These are phyloP conservation scores for Suhomyces prunicola DNA, from an alignment of 805 yeast species.

Conservation along the genomic window DNA sequence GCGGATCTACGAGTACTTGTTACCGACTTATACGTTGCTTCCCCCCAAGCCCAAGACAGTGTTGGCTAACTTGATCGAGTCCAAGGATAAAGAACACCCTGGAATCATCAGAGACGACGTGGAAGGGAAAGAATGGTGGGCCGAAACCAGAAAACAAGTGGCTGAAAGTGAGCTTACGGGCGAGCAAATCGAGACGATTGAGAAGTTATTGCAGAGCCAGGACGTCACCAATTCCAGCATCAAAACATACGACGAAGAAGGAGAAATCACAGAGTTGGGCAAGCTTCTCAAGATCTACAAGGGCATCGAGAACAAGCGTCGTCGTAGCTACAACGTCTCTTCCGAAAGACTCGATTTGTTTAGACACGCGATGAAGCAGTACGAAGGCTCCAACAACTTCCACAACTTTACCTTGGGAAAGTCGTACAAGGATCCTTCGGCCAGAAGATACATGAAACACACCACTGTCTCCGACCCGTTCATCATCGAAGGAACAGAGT, in stretches of 20 bases:
- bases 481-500: conserved; percentile 89
- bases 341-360: conserved; percentile 58
- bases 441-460: conserved; percentile 76
- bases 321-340: conserved; percentile 69
- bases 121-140: conserved; percentile 81
- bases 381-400: conserved; percentile 88
- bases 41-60: conserved; percentile 83
- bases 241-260: conserved; percentile 32
- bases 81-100: conserved; percentile 52
- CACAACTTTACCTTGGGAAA: conserved; percentile 87
- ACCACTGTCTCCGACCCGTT: conserved; percentile 83
- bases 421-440: conserved; percentile 76
- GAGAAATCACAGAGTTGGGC: conserved; percentile 36
- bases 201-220: conserved; percentile 9
- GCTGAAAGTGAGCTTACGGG: conserved; percentile 37
- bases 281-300: conserved; percentile 51
- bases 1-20: conserved; percentile 88
- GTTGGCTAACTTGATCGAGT: conserved; percentile 56
- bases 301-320: conserved; percentile 58
- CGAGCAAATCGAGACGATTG: conserved; percentile 20
- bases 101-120: conserved; percentile 57
- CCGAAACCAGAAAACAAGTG: conserved; percentile 36
- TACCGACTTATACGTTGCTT: conserved; percentile 86
- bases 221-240: conserved; percentile 17
- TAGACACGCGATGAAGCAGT: conserved; percentile 66